A percentile compares a stretch with the other conserved stretches of the same genome.
Conservation (phyloP, 148 eudicot species). For the Chenopodium berlandieri region DNA sequence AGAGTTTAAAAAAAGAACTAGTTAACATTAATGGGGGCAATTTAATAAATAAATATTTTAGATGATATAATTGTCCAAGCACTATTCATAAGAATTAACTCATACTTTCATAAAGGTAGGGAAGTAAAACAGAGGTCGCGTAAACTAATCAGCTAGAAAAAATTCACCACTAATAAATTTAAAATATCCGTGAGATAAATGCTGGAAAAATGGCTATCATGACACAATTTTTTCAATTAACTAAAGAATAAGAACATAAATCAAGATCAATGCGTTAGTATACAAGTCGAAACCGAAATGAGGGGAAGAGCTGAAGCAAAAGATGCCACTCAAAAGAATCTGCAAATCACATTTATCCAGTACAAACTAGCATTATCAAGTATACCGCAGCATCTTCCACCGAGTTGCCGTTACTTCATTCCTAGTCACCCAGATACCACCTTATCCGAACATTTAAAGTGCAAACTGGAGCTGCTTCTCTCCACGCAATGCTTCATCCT, state of each 20-base stretch:
- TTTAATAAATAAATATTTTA: too few species aligned
- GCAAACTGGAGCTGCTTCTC: neutral
- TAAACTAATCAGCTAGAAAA: too few species aligned
- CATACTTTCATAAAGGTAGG: too few species aligned
- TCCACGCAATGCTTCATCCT: neutral
- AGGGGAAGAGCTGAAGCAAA: neutral
- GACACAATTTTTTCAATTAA: neutral
- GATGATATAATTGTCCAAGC: too few species aligned
- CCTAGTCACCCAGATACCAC: neutral
- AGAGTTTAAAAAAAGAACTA: too few species aligned
- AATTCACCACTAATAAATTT: too few species aligned
- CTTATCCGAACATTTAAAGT: neutral
- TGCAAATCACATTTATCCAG: neutral
- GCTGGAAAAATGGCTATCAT: too few species aligned
- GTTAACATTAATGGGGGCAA: too few species aligned
- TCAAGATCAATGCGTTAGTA: neutral
- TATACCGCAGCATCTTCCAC: neutral
- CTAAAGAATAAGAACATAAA: neutral
- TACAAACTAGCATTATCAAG: neutral
- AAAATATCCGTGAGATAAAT: too few species aligned
- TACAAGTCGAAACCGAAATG: neutral
- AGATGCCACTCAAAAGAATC: neutral
- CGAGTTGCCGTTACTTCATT: neutral
- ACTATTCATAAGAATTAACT: too few species aligned
- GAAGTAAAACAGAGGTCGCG: too few species aligned